Base-by-base conservation (phyloP, 352 stramenopile genomes). In the Phytophthora ramorum region DNA sequence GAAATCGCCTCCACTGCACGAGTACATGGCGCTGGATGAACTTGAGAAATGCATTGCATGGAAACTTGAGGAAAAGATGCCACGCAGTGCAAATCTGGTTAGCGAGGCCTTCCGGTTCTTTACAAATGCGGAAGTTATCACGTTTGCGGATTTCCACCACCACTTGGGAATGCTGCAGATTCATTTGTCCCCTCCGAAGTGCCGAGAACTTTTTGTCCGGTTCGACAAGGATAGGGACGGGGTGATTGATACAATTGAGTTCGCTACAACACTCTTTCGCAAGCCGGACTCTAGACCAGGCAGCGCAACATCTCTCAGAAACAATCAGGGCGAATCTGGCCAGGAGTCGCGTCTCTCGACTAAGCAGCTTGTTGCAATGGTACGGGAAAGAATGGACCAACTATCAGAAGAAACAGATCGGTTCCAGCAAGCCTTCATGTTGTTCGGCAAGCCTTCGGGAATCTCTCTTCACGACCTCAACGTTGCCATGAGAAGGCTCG, bases 361-460 rank as follows among this genome's bases (percentile, higher is more conserved):
- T 14, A 76, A 87, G 26, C 78, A 92, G 51, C 74, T 92, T 28
- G 65, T 92, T 24, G 55, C 74, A 1, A 76, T 68, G 40, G 57
- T 94, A 56, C 72, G 81, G 9, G 78, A 90, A 16, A 86, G 80
- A 54, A 69, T 94, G 12, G 81, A 91, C 19, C 81, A 90, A 28
- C 77, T 82, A 2, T 87, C 79, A 0, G 89, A 91, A 45, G 83
- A 87, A 54, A 84, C 79, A 4, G 86, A 92, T 38, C 81, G 78
- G 7, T 92, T 94, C 20, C 84, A 87, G 20, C 86, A 93, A 69
- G 82, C 84, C 26, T 87, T 90, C 26, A 83, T 78, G 51, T 80
- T 94, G 14, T 93, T 94, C 40, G 60, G 63, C 19, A 94, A 94
- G 46, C 73, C 79, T 34, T 73, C 69, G 0, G 86, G 79, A 10